Conservation (phyloP, 2,329 filamentous ascomycete species). For the Pseudogymnoascus sp. region DNA sequence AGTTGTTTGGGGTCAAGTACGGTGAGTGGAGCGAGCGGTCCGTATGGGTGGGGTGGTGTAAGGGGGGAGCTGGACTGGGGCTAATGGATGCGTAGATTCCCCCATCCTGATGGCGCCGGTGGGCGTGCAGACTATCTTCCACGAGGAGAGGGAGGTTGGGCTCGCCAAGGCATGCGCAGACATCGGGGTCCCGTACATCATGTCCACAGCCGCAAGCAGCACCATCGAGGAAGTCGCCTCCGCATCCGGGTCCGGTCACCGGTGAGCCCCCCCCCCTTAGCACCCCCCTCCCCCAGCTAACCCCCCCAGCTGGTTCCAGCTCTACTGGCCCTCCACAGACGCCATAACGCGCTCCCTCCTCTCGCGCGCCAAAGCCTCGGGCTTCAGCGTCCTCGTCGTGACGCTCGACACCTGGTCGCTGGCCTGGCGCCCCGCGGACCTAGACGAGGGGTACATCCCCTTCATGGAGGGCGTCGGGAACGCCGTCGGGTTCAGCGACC, state of each 20-base stretch:
- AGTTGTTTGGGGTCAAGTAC: conserved; percentile 44
- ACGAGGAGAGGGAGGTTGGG: conserved; percentile 55
- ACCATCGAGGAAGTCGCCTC: conserved; percentile 59
- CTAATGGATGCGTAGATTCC: background rate
- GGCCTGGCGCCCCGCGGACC: conserved; percentile 59
- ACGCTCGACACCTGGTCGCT: conserved; percentile 65
- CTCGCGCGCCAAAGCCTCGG: conserved; percentile 48
- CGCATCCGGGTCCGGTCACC: conserved; percentile 43
- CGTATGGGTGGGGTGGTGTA: background rate
- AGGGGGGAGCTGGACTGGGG: background rate
- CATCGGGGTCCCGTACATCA: conserved; percentile 54
- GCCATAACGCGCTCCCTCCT: conserved; percentile 58
- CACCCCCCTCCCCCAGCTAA: background rate
- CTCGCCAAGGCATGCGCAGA: conserved; percentile 53
- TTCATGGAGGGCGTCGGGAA: conserved; percentile 52
- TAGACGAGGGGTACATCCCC: conserved; percentile 53
- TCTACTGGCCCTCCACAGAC: conserved; percentile 64
- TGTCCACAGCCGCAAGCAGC: conserved; percentile 54
- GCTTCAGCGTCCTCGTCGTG: conserved; percentile 59
- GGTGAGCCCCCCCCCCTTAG: background rate
- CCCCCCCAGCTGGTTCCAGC: conserved; percentile 57
- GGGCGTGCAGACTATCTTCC: conserved; percentile 60
- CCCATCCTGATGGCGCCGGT: conserved; percentile 59
- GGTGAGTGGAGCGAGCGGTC: conserved; percentile 21
- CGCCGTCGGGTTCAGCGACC: conserved; percentile 56